Evolutionary conservation across 495 filamentous ascomycete genomes (phyloP).

Genomic region (Penicillium bovifimosum): DNA sequence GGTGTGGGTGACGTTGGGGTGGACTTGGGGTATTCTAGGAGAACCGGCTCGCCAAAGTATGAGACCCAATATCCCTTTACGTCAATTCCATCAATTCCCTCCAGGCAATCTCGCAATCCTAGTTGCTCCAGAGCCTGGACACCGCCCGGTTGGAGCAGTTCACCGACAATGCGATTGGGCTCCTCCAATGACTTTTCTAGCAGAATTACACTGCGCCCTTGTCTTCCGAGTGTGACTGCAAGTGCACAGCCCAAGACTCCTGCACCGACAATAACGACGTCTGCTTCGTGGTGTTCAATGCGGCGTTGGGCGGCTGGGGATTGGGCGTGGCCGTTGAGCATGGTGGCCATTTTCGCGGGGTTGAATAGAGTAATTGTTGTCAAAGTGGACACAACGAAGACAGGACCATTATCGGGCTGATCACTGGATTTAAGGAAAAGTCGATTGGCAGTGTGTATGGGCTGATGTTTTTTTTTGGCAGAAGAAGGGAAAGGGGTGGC

Average conservation of each 20-base stretch:
- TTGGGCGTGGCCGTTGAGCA: constrained; percentile 26
- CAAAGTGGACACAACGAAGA: not conserved
- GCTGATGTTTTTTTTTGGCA: constrained; percentile 14
- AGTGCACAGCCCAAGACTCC: constrained; percentile 85
- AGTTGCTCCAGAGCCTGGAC: constrained; percentile 74
- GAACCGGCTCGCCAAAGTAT: constrained; percentile 73
- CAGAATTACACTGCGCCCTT: constrained; percentile 87
- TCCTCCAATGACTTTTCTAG: constrained; percentile 86
- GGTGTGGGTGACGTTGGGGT: constrained; percentile 37
- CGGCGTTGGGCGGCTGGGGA: constrained; percentile 37
- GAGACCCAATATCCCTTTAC: constrained; percentile 83
- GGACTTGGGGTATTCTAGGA: constrained; percentile 62
- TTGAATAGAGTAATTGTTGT: constrained; percentile 2
- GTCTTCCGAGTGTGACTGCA: constrained; percentile 78
- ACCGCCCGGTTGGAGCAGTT: constrained; percentile 90
- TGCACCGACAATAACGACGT: constrained; percentile 86
- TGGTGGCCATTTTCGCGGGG: constrained; percentile 16
- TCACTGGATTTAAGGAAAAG: constrained; percentile 5
- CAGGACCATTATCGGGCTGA: not conserved
- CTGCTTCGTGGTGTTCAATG: constrained; percentile 52
- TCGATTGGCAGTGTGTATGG: constrained; percentile 12
- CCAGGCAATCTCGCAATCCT: constrained; percentile 75
- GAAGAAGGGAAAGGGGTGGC: constrained; percentile 27
- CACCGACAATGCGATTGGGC: constrained; percentile 94
- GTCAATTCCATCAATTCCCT: constrained; percentile 79